A percentile compares a stretch with the other conserved stretches of the same genome.
Evolutionary conservation across 495 filamentous ascomycete genomes (phyloP).

Genomic region (Penicillium arizonense): DNA sequence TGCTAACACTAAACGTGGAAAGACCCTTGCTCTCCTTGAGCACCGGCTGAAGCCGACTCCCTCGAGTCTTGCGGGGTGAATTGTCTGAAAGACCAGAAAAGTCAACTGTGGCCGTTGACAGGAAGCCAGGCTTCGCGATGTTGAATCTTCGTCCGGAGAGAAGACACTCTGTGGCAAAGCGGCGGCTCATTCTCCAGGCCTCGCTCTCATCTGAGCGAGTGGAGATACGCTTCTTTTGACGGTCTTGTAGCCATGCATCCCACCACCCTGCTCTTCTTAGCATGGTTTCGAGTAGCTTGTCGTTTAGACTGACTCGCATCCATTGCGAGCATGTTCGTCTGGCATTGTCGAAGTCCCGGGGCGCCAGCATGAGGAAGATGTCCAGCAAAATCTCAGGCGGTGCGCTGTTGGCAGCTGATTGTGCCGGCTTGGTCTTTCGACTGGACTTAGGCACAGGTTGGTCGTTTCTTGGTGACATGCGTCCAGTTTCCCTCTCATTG

Average conservation of each 20-base stretch:
- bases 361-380: slow-evolving; percentile 54
- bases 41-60: background rate
- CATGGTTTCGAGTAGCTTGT: slow-evolving; percentile 49
- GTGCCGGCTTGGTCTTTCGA: background rate
- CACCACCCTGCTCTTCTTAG: slow-evolving; percentile 61
- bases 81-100: slow-evolving; percentile 28
- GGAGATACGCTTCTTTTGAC: slow-evolving; percentile 20
- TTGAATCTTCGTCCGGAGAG: slow-evolving; percentile 48
- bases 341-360: slow-evolving; percentile 64
- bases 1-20: slow-evolving; percentile 53
- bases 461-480: background rate
- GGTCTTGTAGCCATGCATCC: slow-evolving; percentile 42
- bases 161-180: slow-evolving; percentile 62
- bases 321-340: slow-evolving; percentile 64
- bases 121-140: slow-evolving; percentile 45
- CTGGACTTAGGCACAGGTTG: background rate
- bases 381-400: slow-evolving; percentile 64
- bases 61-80: slow-evolving; percentile 10
- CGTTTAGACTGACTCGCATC: slow-evolving; percentile 62
- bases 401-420: slow-evolving; percentile 37
- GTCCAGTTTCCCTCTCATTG: background rate
- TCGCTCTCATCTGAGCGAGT: slow-evolving; percentile 30
- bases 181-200: slow-evolving; percentile 58
- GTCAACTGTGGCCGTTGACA: slow-evolving; percentile 31
- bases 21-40: background rate